Conservation (phyloP, 2,329 filamentous ascomycete genomes). For the Penicillium sp. region DNA sequence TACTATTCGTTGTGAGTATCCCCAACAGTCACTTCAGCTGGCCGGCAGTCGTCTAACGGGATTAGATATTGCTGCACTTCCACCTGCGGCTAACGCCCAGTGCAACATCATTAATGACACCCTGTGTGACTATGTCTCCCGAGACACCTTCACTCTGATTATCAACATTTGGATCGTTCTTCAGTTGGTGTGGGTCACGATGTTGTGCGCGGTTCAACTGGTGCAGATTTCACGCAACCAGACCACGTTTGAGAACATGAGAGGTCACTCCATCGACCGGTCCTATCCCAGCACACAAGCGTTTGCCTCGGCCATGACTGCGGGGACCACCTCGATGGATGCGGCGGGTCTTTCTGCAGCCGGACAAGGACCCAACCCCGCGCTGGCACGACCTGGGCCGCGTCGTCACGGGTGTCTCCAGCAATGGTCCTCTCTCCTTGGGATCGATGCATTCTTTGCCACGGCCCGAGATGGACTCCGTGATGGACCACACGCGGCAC, state of each 20-base stretch:
- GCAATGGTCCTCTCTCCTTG: conserved; percentile 77
- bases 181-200: conserved; percentile 92
- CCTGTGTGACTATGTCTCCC: conserved; percentile 69
- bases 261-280: conserved; percentile 60
- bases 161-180: conserved; percentile 72
- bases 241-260: conserved; percentile 97
- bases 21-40: neutral
- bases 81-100: conserved; percentile 43
- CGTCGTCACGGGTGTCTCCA: conserved; percentile 59
- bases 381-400: conserved; percentile 49
- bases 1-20: conserved; percentile 61
- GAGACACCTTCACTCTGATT: conserved; percentile 77
- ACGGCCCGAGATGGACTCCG: conserved; percentile 70
- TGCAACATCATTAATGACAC: conserved; percentile 72
- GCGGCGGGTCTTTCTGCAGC: conserved; percentile 63
- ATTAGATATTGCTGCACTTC: conserved; percentile 59
- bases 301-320: conserved; percentile 63
- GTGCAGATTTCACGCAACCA: conserved; percentile 86
- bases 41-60: conserved; percentile 1
- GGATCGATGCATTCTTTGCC: conserved; percentile 88
- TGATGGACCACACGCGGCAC: conserved; percentile 43
- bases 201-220: conserved; percentile 91
- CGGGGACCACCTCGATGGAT: conserved; percentile 58
- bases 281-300: conserved; percentile 51
- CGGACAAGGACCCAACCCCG: conserved; percentile 59